Conservation (phyloP, 202 grass and related monocot genomes). For the Saccharum hybrid region DNA sequence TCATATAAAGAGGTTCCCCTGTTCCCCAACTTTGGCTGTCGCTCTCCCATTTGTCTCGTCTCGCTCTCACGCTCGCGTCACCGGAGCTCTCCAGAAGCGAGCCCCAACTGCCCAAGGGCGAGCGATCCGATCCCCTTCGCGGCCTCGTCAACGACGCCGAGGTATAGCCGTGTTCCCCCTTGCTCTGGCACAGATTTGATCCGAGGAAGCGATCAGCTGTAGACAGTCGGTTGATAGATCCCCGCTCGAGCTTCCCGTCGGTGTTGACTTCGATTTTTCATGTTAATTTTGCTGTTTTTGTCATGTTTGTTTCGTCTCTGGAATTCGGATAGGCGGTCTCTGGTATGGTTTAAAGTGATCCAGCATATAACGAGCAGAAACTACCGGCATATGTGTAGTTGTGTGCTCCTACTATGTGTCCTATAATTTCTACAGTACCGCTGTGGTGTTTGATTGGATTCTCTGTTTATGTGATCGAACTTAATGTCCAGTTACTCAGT, state of each 20-base stretch:
- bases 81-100: conserved; percentile 39
- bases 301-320: background rate
- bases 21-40: background rate
- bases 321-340: background rate
- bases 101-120: background rate
- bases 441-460: background rate
- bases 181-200: background rate
- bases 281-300: background rate
- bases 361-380: too few species aligned
- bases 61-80: conserved; percentile 53
- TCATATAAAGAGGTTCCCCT: conserved; percentile 27
- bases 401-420: background rate
- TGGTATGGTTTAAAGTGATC: background rate
- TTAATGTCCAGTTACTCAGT: background rate
- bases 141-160: conserved; percentile 19
- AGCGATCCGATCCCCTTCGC: conserved; percentile 29
- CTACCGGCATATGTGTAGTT: too few species aligned
- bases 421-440: background rate
- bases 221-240: background rate
- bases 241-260: background rate
- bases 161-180: conserved; percentile 23
- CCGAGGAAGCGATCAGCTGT: background rate
- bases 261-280: background rate
- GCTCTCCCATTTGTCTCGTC: conserved; percentile 39
- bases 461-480: background rate